Evolutionary conservation across 2,329 filamentous ascomycete species (phyloP).

Genomic region (Arthrobotrys entomopaga): DNA sequence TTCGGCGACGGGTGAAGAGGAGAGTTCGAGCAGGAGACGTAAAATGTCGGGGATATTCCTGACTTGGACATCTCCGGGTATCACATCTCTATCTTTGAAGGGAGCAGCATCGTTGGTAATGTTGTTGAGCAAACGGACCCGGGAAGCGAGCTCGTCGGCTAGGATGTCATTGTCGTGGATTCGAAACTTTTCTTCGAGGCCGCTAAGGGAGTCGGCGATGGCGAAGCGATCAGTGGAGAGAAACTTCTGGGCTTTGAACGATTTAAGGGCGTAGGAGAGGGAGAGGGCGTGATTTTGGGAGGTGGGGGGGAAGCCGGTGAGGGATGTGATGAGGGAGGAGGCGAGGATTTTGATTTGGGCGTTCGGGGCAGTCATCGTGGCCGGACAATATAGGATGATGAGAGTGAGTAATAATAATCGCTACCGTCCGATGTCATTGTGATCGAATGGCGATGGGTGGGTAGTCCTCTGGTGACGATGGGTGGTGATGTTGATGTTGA

Average conservation of each 20-base stretch:
- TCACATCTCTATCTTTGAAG: constrained; percentile 60
- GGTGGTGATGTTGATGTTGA: too few species aligned
- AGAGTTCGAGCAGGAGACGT: constrained; percentile 80
- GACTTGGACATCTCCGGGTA: constrained; percentile 61
- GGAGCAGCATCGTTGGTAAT: constrained; percentile 64
- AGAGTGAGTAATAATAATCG: too few species aligned
- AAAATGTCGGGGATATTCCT: constrained; percentile 76
- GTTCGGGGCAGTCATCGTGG: constrained; percentile 19
- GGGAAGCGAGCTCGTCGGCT: constrained; percentile 71
- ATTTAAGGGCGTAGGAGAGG: constrained; percentile 38
- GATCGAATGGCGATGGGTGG: too few species aligned
- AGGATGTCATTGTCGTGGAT: constrained; percentile 81
- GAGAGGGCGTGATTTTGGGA: constrained; percentile 19
- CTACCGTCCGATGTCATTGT: too few species aligned
- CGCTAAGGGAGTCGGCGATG: constrained; percentile 22
- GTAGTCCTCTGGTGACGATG: too few species aligned
- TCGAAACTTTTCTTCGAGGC: constrained; percentile 83
- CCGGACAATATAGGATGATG: too few species aligned
- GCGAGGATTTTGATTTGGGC: constrained; percentile 20
- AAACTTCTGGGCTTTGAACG: constrained; percentile 33
- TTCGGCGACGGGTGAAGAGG: constrained; percentile 79
- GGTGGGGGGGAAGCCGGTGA: constrained; percentile 25
- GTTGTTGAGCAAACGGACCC: constrained; percentile 64
- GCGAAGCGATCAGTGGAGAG: constrained; percentile 28
- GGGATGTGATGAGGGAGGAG: constrained; percentile 23